Conservation (phyloP, 345 rosid species). For the Linum trigynum region DNA sequence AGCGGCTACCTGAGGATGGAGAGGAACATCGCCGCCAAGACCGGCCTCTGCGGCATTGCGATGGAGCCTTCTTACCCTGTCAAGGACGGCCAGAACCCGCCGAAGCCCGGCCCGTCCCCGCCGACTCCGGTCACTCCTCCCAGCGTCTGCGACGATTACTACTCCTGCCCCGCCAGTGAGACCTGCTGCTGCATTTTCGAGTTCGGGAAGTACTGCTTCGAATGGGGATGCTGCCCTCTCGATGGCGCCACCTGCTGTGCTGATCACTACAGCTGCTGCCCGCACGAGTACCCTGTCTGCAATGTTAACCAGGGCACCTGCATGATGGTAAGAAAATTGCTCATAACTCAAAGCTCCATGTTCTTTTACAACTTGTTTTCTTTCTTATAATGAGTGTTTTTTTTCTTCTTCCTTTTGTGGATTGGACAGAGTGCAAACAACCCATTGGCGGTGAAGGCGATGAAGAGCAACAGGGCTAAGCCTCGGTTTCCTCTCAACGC, state of each 20-base stretch:
- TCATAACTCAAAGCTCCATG: not conserved
- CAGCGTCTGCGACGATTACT: constrained; percentile 53
- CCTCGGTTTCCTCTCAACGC: constrained; percentile 52
- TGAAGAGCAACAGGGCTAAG: constrained; percentile 62
- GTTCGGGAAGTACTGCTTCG: constrained; percentile 53
- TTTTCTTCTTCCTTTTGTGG: not conserved
- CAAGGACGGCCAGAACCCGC: constrained; percentile 77
- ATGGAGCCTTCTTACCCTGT: constrained; percentile 77
- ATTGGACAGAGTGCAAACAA: constrained; percentile 66
- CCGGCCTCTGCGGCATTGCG: constrained; percentile 88
- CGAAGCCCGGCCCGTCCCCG: constrained; percentile 92
- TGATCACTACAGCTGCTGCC: constrained; percentile 76
- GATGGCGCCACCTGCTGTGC: constrained; percentile 87
- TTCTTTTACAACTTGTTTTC: too few relatives aligned
- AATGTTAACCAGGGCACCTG: constrained; percentile 54
- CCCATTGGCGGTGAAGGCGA: constrained; percentile 64
- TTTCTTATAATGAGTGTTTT: too few relatives aligned
- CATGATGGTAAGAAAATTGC: constrained; percentile 37
- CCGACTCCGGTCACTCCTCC: constrained; percentile 84
- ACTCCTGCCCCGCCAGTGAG: constrained; percentile 54
- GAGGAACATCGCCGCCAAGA: constrained; percentile 29
- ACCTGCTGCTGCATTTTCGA: constrained; percentile 81
- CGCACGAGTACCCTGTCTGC: constrained; percentile 76
- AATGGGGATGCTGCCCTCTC: constrained; percentile 93
- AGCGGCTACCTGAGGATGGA: constrained; percentile 67